Evolutionary conservation across 495 filamentous ascomycete species (phyloP).

Genomic region (Tirmania nivea): DNA sequence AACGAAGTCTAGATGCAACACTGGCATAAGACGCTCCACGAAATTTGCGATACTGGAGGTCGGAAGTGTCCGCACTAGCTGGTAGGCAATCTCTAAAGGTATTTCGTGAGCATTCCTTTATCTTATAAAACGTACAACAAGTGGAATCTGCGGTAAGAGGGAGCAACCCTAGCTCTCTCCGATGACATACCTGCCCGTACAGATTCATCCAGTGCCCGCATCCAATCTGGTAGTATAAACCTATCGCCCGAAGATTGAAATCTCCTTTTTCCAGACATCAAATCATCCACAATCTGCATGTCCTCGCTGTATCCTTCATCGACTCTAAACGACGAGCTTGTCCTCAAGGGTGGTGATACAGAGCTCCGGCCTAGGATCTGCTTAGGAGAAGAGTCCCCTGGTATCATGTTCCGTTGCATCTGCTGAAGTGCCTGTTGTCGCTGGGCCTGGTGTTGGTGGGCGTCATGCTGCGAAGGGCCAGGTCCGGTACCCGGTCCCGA

Average conservation of each 20-base stretch:
- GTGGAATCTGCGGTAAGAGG: constrained; percentile 2
- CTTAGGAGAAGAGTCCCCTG: too few species aligned
- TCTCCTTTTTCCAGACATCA: constrained; percentile 12
- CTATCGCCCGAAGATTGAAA: constrained; percentile 8
- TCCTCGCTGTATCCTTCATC: constrained; percentile 20
- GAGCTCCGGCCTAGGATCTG: too few species aligned
- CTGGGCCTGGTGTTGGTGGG: not conserved
- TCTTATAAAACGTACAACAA: constrained; percentile 3
- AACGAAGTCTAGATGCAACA: constrained; percentile 61
- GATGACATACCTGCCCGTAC: constrained; percentile 15
- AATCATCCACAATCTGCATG: constrained; percentile 13
- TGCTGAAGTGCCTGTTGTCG: not conserved
- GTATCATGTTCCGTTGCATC: too few species aligned
- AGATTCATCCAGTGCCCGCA: constrained; percentile 13
- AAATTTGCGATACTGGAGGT: constrained; percentile 18
- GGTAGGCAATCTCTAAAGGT: constrained; percentile 18
- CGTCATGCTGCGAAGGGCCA: too few species aligned
- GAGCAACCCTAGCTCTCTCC: constrained; percentile 1
- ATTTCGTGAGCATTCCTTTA: not conserved
- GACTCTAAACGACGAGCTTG: constrained; percentile 7
- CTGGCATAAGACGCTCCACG: constrained; percentile 17
- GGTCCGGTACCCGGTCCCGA: too few species aligned
- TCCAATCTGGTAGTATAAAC: constrained; percentile 16
- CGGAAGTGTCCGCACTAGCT: constrained; percentile 18
- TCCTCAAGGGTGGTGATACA: not conserved